Conservation (phyloP, 176 grass and related monocot species). For the Paspalum notatum region DNA sequence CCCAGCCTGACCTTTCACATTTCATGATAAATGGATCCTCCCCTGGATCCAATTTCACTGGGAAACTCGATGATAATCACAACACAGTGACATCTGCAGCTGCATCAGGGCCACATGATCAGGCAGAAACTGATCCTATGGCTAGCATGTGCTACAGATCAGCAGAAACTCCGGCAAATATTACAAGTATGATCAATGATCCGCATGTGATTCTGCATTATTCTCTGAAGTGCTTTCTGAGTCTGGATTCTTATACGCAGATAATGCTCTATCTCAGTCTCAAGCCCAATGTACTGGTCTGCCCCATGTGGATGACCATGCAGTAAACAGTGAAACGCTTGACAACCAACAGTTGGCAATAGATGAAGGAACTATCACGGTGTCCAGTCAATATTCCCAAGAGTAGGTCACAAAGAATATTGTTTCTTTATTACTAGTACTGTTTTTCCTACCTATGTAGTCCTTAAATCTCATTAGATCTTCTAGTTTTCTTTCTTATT, state of each 20-base stretch:
- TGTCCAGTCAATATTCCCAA: slow-evolving; percentile 88
- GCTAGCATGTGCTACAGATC: slow-evolving; percentile 52
- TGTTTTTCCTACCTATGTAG: neutral
- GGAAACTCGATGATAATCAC: slow-evolving; percentile 55
- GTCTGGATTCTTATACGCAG: slow-evolving; percentile 40
- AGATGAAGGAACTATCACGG: slow-evolving; percentile 84
- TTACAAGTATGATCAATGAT: slow-evolving; percentile 47
- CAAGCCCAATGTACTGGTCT: slow-evolving; percentile 60
- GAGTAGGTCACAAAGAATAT: slow-evolving; percentile 62
- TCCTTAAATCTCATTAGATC: slow-evolving; percentile 5
- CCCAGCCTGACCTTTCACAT: slow-evolving; percentile 56
- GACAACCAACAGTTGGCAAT: slow-evolving; percentile 66
- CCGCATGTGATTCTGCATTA: slow-evolving; percentile 24
- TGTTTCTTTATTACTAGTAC: slow-evolving; percentile 8
- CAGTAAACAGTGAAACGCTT: slow-evolving; percentile 55
- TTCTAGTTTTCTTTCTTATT: neutral
- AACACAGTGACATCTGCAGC: slow-evolving; percentile 51
- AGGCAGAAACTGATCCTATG: slow-evolving; percentile 51
- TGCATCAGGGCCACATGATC: slow-evolving; percentile 58
- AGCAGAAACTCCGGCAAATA: slow-evolving; percentile 53
- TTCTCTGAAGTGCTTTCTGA: slow-evolving; percentile 19
- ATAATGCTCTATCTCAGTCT: slow-evolving; percentile 55
- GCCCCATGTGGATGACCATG: slow-evolving; percentile 57
- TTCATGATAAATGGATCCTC: slow-evolving; percentile 69
- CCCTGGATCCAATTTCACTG: slow-evolving; percentile 59